Evolutionary conservation across 768 basidiomycete genomes (phyloP).

Genomic region (Sarcomyxa edulis): DNA sequence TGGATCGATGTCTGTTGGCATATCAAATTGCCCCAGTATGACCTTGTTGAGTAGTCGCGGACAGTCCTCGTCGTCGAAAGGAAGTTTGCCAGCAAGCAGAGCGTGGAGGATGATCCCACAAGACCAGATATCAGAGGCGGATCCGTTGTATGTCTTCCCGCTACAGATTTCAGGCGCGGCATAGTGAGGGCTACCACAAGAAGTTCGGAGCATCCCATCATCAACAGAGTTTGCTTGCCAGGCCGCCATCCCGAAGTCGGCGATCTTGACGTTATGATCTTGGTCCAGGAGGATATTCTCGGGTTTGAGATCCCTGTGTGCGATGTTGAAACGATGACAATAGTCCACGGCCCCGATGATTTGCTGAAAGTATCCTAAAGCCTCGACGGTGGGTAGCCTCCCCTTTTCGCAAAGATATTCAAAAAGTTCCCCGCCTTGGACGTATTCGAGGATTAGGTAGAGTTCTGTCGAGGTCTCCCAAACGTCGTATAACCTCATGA

Average conservation of each 20-base stretch:
- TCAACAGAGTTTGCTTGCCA: constrained; percentile 59
- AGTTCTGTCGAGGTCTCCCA: constrained; percentile 91
- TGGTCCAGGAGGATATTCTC: constrained; percentile 88
- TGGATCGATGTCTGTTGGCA: constrained; percentile 66
- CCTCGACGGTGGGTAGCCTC: constrained; percentile 63
- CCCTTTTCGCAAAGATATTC: constrained; percentile 84
- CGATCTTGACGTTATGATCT: constrained; percentile 86
- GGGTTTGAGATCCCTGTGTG: constrained; percentile 91
- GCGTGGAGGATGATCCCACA: constrained; percentile 93
- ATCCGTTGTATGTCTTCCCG: constrained; percentile 80
- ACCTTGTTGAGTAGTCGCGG: constrained; percentile 77
- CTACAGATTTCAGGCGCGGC: constrained; percentile 89
- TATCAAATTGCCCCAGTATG: constrained; percentile 62
- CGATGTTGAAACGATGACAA: constrained; percentile 91
- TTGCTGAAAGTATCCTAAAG: constrained; percentile 86
- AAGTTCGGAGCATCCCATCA: constrained; percentile 61
- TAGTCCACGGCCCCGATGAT: constrained; percentile 90
- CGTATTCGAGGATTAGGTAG: constrained; percentile 91
- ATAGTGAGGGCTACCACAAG: constrained; percentile 94
- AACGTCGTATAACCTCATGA: constrained; percentile 92
- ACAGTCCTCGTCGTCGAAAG: constrained; percentile 89
- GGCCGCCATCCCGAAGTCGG: constrained; percentile 97
- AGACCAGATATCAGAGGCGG: constrained; percentile 93
- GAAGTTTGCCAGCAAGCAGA: constrained; percentile 80
- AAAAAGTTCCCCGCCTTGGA: constrained; percentile 92